Evolutionary conservation across 306 rosid genomes (phyloP).

Genomic region (Sicyos baderoa): DNA sequence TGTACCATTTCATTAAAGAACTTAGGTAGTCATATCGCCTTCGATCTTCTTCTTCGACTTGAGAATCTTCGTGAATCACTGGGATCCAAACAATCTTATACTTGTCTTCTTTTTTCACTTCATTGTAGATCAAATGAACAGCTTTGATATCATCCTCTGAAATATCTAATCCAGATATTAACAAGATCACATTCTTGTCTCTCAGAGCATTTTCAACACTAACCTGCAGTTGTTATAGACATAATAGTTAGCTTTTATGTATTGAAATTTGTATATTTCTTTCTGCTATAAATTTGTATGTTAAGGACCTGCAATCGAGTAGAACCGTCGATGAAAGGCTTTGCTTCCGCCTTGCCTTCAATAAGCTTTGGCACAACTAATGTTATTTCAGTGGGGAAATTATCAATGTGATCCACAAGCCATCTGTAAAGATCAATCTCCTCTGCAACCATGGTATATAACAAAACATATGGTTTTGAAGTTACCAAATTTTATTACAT

Average conservation of each 20-base stretch:
- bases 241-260: not conserved
- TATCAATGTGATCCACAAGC: constrained; percentile 12
- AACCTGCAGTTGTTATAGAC: constrained; percentile 13
- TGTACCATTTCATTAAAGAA: constrained; percentile 27
- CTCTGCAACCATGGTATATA: not conserved
- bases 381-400: not conserved
- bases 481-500: not conserved
- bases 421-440: constrained; percentile 10
- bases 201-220: not conserved
- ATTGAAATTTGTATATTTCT: not conserved
- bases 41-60: not conserved
- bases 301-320: constrained; percentile 27
- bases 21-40: constrained; percentile 15
- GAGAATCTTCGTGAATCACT: constrained; percentile 21
- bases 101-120: constrained; percentile 19
- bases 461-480: not conserved
- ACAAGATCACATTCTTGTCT: constrained; percentile 36
- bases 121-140: constrained; percentile 30
- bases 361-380: constrained; percentile 7
- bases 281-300: not conserved
- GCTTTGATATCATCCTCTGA: constrained; percentile 33
- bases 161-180: constrained; percentile 46
- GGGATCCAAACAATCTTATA: constrained; percentile 60
- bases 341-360: constrained; percentile 4
- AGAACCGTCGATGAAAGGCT: constrained; percentile 42